phyloP scores from a whole-genome alignment of 768 basidiomycete genomes.

The Leccinum fibrillosum region DNA sequence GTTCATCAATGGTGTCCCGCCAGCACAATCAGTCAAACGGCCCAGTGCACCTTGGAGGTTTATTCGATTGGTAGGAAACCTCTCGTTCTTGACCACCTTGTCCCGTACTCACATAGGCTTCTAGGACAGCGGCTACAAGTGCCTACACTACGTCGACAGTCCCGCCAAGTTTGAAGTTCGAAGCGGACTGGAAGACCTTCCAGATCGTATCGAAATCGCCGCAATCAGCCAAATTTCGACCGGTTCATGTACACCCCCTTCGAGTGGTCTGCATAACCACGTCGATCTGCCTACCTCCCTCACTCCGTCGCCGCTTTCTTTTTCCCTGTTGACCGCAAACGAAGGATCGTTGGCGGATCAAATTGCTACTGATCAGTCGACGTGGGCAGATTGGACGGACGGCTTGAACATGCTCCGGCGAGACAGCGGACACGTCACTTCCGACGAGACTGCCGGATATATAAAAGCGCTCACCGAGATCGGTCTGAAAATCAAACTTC shows the following conservation, averaged over 20 bases:
- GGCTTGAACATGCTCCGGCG: conserved; percentile 83
- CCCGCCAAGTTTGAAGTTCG: conserved; percentile 76
- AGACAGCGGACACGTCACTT: conserved; percentile 79
- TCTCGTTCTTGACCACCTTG: neutral
- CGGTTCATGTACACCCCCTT: conserved; percentile 67
- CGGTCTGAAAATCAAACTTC: conserved; percentile 85
- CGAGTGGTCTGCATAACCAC: conserved; percentile 59
- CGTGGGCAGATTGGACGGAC: conserved; percentile 95
- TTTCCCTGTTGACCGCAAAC: conserved; percentile 67
- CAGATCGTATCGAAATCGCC: conserved; percentile 80
- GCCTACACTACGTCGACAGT: conserved; percentile 84
- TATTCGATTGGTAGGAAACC: conserved; percentile 65
- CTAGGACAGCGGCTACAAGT: conserved; percentile 77
- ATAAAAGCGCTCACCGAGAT: conserved; percentile 88
- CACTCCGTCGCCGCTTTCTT: conserved; percentile 67
- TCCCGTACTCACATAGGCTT: conserved; percentile 2
- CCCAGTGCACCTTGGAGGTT: conserved; percentile 78
- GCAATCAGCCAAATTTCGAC: conserved; percentile 78
- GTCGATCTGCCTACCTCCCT: conserved; percentile 56
- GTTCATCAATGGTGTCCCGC: conserved; percentile 80
- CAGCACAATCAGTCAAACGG: conserved; percentile 46
- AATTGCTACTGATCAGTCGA: conserved; percentile 70
- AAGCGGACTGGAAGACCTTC: conserved; percentile 80
- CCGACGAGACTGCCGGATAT: conserved; percentile 82
- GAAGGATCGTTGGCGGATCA: conserved; percentile 76